Conservation (phyloP, 1,284 basidiomycete species). For the Nidula niveotomentosa region DNA sequence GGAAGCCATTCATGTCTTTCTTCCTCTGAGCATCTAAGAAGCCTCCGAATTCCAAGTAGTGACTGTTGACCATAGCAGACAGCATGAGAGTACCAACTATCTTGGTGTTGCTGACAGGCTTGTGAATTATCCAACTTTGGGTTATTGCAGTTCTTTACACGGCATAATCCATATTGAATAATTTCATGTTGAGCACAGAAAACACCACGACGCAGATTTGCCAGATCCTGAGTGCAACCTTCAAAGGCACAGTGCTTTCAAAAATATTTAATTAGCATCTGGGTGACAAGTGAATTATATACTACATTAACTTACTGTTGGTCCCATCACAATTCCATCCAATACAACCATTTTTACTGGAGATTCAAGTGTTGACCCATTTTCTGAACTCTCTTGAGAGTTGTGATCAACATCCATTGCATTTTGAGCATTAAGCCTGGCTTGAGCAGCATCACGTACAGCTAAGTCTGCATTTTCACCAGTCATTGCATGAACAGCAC, state of each 20-base stretch:
- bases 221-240: conserved; percentile 11
- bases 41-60: conserved; percentile 15
- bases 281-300: neutral
- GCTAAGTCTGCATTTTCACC: conserved; percentile 9
- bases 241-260: conserved; percentile 13
- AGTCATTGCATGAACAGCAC: neutral
- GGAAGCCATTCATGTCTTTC: conserved; percentile 16
- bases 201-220: conserved; percentile 15
- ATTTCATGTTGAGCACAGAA: conserved; percentile 19
- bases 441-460: conserved; percentile 8
- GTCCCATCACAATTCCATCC: conserved; percentile 24
- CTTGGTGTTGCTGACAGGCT: conserved; percentile 18
- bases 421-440: neutral
- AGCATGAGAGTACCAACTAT: conserved; percentile 14
- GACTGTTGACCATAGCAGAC: conserved; percentile 6
- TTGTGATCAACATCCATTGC: neutral
- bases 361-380: neutral
- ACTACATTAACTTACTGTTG: conserved; percentile 3
- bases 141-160: conserved; percentile 11
- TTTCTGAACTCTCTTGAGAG: neutral
- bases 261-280: conserved; percentile 2
- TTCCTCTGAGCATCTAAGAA: conserved; percentile 15
- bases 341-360: conserved; percentile 18
- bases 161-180: conserved; percentile 10
- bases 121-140: conserved; percentile 10